Base-by-base conservation (phyloP, 768 basidiomycete species). In the Polyporus arcularius region DNA sequence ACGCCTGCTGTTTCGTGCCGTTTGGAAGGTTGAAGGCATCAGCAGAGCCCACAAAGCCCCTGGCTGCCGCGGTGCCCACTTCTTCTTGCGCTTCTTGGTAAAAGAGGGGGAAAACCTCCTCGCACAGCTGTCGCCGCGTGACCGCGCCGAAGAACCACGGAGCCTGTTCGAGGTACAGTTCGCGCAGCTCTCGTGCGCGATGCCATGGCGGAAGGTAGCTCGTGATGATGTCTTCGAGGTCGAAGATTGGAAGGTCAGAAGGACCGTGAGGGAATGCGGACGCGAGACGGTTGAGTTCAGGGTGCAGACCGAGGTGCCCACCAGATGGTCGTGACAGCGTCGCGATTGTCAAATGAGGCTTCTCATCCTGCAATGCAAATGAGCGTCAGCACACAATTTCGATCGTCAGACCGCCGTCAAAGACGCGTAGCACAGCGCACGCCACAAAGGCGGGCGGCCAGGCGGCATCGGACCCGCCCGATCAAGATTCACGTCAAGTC, bases 121-220 rank as follows among this genome's bases (percentile, higher is more conserved):
- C 82, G 11, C 87, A 75, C 43, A 91, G 78, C 62, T 92, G 89
- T 15, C 75, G 76, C 46, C 79, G 76, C 3, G 85, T 85, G 40
- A 91, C 83, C 2, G 88, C 85, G 21, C 88, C 86, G 59, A 89
- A 90, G 69, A 90, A 89, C 90, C 90, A 92, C 0, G 87, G 86
- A 3, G 89, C 87, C 67, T 88, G 85, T n/a, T 86, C 85, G 42
- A 90, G 80, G 71, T 91, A 92, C 12, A 89, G 77, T n/a, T 85
- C 80, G 65, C 80, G 81, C 38, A 92, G 78, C 35, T 83, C 79
- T 47, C 72, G 75, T 0, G 86, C 84, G 40, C 87, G 85, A 8
- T 73, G 68, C 79, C 83, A 87, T 0, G 81, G 71, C 0, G 90
- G 90, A 1, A 90, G 78, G 67, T 83, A 80, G 15, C 73, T 68